Conservation (phyloP, 2,329 filamentous ascomycete genomes). For the Trichoderma sp. region DNA sequence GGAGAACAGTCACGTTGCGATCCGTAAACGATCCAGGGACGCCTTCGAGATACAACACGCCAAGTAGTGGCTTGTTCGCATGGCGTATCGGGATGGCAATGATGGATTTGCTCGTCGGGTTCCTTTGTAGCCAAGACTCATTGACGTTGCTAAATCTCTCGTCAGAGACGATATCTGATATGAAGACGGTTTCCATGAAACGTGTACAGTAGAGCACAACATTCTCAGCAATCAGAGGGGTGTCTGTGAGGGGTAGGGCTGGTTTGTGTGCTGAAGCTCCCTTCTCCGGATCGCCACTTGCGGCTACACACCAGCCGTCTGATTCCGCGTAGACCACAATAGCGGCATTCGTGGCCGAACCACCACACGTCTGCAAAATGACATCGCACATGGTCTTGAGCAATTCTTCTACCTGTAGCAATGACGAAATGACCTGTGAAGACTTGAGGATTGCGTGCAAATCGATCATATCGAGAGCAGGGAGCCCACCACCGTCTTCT, state of each 20-base stretch:
- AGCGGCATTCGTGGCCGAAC: slow-evolving; percentile 68
- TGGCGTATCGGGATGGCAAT: slow-evolving; percentile 81
- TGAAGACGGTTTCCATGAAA: slow-evolving; percentile 74
- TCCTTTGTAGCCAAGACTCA: slow-evolving; percentile 66
- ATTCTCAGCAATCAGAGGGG: slow-evolving; percentile 72
- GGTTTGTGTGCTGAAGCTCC: slow-evolving; percentile 68
- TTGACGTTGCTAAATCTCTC: slow-evolving; percentile 77
- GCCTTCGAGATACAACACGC: slow-evolving; percentile 75
- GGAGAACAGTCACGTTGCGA: slow-evolving; percentile 65
- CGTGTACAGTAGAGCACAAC: slow-evolving; percentile 76
- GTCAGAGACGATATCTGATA: slow-evolving; percentile 71
- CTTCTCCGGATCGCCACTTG: slow-evolving; percentile 69
- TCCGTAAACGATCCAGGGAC: slow-evolving; percentile 76
- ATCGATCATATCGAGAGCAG: slow-evolving; percentile 81
- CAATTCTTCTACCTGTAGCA: slow-evolving; percentile 72
- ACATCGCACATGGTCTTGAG: slow-evolving; percentile 81
- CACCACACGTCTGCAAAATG: slow-evolving; percentile 74
- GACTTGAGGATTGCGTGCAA: slow-evolving; percentile 76
- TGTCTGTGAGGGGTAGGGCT: slow-evolving; percentile 64
- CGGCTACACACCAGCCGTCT: slow-evolving; percentile 70
- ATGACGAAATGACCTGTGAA: slow-evolving; percentile 77
- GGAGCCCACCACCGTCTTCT: slow-evolving; percentile 63
- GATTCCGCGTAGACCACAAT: slow-evolving; percentile 70
- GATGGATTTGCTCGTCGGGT: slow-evolving; percentile 71
- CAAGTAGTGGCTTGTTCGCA: slow-evolving; percentile 68